Conservation (phyloP, 768 basidiomycete genomes). For the Termitomyces sp. region DNA sequence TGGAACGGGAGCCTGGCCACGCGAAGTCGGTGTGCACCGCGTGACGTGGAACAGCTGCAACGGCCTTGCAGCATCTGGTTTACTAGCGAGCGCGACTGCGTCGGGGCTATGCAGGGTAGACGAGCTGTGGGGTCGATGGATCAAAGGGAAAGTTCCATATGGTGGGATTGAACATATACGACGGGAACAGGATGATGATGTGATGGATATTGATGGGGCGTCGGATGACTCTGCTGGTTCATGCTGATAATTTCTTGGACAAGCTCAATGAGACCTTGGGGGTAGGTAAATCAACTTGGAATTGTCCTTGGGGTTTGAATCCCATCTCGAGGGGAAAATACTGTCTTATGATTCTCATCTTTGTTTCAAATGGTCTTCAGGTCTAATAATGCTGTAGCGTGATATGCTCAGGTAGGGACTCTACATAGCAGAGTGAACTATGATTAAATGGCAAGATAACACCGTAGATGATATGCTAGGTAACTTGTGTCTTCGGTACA, state of each 20-base stretch:
- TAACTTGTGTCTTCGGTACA: too few species aligned
- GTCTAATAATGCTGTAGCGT: too few species aligned
- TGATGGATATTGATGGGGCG: conserved; percentile 33
- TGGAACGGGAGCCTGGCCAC: conserved; percentile 71
- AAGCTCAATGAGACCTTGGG: too few species aligned
- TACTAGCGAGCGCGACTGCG: conserved; percentile 77
- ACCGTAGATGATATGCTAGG: too few species aligned
- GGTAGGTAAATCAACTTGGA: too few species aligned
- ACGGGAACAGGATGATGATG: conserved; percentile 45
- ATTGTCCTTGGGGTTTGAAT: too few species aligned
- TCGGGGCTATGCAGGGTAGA: conserved; percentile 87
- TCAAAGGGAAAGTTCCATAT: conserved; percentile 62
- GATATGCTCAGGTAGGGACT: too few species aligned
- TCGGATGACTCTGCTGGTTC: conserved; percentile 26
- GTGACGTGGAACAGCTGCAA: conserved; percentile 78
- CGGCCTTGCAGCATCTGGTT: conserved; percentile 49
- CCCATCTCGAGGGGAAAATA: too few species aligned
- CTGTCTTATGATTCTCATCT: too few species aligned
- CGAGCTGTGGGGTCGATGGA: conserved; percentile 70
- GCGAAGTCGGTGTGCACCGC: conserved; percentile 70
- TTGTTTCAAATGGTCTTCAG: too few species aligned
- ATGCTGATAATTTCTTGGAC: conserved; percentile 1
- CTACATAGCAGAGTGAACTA: too few species aligned
- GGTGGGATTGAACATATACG: conserved; percentile 55
- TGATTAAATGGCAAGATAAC: too few species aligned